Conservation (phyloP, 495 filamentous ascomycete genomes). For the Staphylotrichum longicolle region DNA sequence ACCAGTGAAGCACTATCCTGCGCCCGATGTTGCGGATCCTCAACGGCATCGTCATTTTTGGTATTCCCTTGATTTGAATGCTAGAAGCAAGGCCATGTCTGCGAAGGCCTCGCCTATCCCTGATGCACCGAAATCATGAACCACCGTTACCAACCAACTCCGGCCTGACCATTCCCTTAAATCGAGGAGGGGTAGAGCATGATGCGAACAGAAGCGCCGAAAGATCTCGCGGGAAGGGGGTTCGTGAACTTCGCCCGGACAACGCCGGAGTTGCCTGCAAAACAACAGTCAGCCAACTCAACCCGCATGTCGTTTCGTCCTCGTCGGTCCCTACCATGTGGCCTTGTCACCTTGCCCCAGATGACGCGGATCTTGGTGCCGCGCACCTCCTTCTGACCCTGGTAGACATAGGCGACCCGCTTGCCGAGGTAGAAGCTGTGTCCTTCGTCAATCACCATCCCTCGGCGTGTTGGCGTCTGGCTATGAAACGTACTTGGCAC, state of each 20-base stretch:
- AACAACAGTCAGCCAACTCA: slow-evolving; percentile 12
- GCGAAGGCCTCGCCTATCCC: slow-evolving; percentile 51
- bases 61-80: slow-evolving; percentile 45
- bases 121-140: slow-evolving; percentile 55
- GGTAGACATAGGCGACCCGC: slow-evolving; percentile 96
- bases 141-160: slow-evolving; percentile 55
- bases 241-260: slow-evolving; percentile 92
- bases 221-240: slow-evolving; percentile 92
- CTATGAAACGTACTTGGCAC: slow-evolving; percentile 66
- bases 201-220: slow-evolving; percentile 94
- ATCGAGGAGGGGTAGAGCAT: slow-evolving; percentile 96
- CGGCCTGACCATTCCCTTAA: slow-evolving; percentile 48
- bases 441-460: slow-evolving; percentile 30
- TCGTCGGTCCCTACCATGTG: slow-evolving; percentile 68
- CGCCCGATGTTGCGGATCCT: slow-evolving; percentile 34
- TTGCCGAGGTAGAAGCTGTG: slow-evolving; percentile 87
- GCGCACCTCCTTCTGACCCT: slow-evolving; percentile 83
- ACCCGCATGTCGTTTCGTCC: not conserved
- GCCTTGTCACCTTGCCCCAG: slow-evolving; percentile 96
- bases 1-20: slow-evolving; percentile 26
- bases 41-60: slow-evolving; percentile 42
- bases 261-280: slow-evolving; percentile 86
- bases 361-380: slow-evolving; percentile 98
- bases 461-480: not conserved
- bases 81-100: slow-evolving; percentile 44